Evolutionary conservation across 106 monocot genomes (phyloP).

Genomic region (Iris macrosiphon): DNA sequence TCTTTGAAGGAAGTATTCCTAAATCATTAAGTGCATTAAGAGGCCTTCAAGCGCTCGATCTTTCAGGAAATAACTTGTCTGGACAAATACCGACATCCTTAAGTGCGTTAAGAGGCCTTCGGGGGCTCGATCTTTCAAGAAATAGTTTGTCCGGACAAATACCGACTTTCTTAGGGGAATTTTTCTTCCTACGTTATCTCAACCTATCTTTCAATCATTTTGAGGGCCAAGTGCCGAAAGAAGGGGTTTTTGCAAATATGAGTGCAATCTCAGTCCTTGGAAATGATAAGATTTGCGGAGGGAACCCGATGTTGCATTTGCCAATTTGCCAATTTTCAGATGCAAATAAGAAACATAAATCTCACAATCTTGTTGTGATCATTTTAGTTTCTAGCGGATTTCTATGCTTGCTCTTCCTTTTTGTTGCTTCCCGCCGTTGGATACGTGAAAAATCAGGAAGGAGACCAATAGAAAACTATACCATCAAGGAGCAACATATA

Average conservation of each 20-base stretch:
- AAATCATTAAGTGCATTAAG: too few relatives aligned
- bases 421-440: too few relatives aligned
- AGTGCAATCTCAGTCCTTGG: slow-evolving; percentile 9
- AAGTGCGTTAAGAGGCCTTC: slow-evolving; percentile 14
- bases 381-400: background rate
- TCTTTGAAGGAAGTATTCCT: too few relatives aligned
- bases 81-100: slow-evolving; percentile 23
- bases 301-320: background rate
- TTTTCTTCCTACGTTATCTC: slow-evolving; percentile 4
- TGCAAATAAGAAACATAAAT: background rate
- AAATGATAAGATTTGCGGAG: slow-evolving; percentile 14
- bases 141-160: slow-evolving; percentile 21
- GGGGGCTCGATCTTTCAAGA: slow-evolving; percentile 17
- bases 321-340: background rate
- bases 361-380: background rate
- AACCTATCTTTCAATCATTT: slow-evolving; percentile 24
- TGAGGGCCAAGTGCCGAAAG: slow-evolving; percentile 13
- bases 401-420: background rate
- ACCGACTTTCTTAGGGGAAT: slow-evolving; percentile 1
- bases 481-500: too few relatives aligned
- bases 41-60: too few relatives aligned
- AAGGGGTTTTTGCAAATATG: slow-evolving; percentile 10
- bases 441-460: too few relatives aligned
- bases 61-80: too few relatives aligned
- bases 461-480: too few relatives aligned